Base-by-base conservation (phyloP, 495 filamentous ascomycete species). In the Penicillium flavigenum region DNA sequence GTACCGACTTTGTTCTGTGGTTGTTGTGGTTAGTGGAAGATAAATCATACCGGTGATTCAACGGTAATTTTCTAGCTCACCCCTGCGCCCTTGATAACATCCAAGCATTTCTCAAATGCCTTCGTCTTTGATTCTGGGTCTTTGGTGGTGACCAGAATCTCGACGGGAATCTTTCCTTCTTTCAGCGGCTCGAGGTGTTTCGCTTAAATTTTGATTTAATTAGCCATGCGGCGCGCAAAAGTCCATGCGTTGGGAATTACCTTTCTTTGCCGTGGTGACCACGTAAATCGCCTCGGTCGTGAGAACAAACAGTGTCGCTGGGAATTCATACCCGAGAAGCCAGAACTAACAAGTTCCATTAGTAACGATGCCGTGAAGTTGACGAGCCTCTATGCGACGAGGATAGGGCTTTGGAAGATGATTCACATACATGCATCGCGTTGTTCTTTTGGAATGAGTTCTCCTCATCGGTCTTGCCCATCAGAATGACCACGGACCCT, bases 321-420 rank as follows among this genome's bases (percentile, higher is more conserved):
- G 94, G 65, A 99, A 99, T 69, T 99, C 94, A 79, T 98, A 99
- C 61, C 94, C 94, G 57, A 99, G 83, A 47, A 99, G 81, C 94
- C 94, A 99, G 76, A 97, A 96, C 91, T 98, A 75, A 41, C 10
- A n/a, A 34, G 26, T 14, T 44, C 19, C 1, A 29, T 66, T 55
- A 60, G 64, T 52, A 62, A 58, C 43, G 52, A 43, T 43, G 34
- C 5, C 16, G 34, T 24, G 34, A 43, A 29, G 17, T 16, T 4
- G 9, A 5, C 7, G 16, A 1, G 17, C 39, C 16, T n/a, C n/a
- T 24, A 17, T 19, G 2, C 14, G 29, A 43, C 14, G 29, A 11
- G 16, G 14, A 38, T n/a, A 32, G 10, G 39, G 54, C 26, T 24
- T 44, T 24, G 26, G 11, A 44, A 47, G 51, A 48, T 52, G 44